A percentile compares a stretch with the other conserved stretches of the same genome.
phyloP scores from a whole-genome alignment of 1,284 basidiomycete species.

The Pseudozyma tsukubaensis region DNA sequence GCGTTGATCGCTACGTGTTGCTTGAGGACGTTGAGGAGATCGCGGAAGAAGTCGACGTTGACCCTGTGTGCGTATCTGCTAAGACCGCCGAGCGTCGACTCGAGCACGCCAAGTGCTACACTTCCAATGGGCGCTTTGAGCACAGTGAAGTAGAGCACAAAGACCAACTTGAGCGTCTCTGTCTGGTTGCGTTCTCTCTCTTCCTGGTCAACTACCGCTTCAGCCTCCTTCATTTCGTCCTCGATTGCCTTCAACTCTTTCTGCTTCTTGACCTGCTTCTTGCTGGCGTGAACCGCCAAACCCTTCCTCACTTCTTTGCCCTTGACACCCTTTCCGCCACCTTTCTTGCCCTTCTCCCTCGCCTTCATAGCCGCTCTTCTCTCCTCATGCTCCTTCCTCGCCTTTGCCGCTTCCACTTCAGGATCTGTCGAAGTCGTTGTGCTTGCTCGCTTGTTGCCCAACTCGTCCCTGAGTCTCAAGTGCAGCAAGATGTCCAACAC shows the following conservation, averaged over 20 bases:
- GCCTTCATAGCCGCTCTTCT: slow-evolving; percentile 64
- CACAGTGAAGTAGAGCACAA: slow-evolving; percentile 96
- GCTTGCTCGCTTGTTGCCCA: slow-evolving; percentile 79
- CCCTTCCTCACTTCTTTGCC: slow-evolving; percentile 59
- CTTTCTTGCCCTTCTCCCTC: slow-evolving; percentile 24
- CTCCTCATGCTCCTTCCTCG: slow-evolving; percentile 58
- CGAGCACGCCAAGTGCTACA: slow-evolving; percentile 82
- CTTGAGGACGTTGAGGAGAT: slow-evolving; percentile 88
- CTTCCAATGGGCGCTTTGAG: slow-evolving; percentile 79
- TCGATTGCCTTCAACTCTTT: slow-evolving; percentile 61
- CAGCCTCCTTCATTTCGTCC: slow-evolving; percentile 74
- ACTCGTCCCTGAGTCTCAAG: slow-evolving; percentile 87
- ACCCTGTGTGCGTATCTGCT: slow-evolving; percentile 94
- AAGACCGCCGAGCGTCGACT: slow-evolving; percentile 89
- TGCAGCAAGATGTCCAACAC: slow-evolving; percentile 86
- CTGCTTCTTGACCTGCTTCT: slow-evolving; percentile 64
- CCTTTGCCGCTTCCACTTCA: slow-evolving; percentile 75
- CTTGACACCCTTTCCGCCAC: slow-evolving; percentile 65
- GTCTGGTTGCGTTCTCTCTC: slow-evolving; percentile 90
- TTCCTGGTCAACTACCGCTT: slow-evolving; percentile 92
- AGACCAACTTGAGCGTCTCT: slow-evolving; percentile 96
- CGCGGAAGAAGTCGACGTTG: slow-evolving; percentile 98
- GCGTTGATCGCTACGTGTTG: slow-evolving; percentile 74
- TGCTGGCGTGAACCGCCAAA: slow-evolving; percentile 58
- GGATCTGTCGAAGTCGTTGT: slow-evolving; percentile 71